Evolutionary conservation across 768 basidiomycete genomes (phyloP).

Genomic region (Chalciporus pseudorubinellus): DNA sequence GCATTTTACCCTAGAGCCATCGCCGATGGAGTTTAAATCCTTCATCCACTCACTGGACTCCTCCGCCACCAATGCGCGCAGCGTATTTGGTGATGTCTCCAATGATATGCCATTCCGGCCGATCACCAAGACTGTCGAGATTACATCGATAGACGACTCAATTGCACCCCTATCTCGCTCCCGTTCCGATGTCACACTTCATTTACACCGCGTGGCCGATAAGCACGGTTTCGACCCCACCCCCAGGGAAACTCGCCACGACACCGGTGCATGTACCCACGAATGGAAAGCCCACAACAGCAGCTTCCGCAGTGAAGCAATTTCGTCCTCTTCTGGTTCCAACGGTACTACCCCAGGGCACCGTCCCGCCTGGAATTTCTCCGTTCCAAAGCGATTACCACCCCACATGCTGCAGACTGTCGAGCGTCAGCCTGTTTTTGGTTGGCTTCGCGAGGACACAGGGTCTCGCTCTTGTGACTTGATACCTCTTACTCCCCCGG

Average conservation of each 20-base stretch:
- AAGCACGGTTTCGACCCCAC: background rate
- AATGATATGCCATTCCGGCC: conserved; percentile 1
- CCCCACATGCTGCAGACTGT: background rate
- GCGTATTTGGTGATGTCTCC: conserved; percentile 6
- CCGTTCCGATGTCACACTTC: conserved; percentile 2
- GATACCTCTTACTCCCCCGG: conserved; percentile 5
- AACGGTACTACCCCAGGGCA: conserved; percentile 1
- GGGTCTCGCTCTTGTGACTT: background rate
- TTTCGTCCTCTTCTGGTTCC: conserved; percentile 11
- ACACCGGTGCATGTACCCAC: conserved; percentile 22
- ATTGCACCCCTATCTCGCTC: conserved; percentile 9
- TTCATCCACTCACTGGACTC: conserved; percentile 12
- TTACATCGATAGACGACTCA: conserved; percentile 1
- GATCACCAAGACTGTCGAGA: background rate
- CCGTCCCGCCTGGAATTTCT: background rate
- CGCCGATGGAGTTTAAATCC: conserved; percentile 4
- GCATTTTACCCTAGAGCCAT: background rate
- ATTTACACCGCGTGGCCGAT: conserved; percentile 19
- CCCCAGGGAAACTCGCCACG: conserved; percentile 21
- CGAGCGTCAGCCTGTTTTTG: background rate
- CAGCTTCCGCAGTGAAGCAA: conserved; percentile 5
- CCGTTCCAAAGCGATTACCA: conserved; percentile 4
- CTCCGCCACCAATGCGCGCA: conserved; percentile 3
- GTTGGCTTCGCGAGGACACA: background rate
- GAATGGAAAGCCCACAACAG: conserved; percentile 10